These are phyloP conservation scores for Fusarium agapanthi DNA, from an alignment of 2,329 filamentous ascomycete genomes.

Conservation along the genomic window DNA sequence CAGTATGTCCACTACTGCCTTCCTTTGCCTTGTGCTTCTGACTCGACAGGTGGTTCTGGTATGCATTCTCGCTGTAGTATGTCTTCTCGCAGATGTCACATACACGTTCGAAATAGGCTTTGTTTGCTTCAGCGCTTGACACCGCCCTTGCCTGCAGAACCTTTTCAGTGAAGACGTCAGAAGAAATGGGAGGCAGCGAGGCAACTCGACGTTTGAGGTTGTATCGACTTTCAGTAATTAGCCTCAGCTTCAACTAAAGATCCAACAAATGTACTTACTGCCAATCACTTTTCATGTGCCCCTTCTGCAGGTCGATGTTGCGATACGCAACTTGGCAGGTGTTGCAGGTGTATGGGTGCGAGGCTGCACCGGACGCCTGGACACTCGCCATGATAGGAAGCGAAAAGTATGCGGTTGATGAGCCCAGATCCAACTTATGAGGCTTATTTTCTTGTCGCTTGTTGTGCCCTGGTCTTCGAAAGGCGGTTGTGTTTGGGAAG, in stretches of 20 bases:
- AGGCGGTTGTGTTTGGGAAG: conserved; percentile 22
- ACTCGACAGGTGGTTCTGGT: conserved; percentile 89
- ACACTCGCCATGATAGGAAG: conserved; percentile 55
- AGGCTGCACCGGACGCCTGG: conserved; percentile 50
- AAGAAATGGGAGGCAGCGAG: conserved; percentile 87
- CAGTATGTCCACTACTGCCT: conserved; percentile 53
- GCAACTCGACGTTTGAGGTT: conserved; percentile 96
- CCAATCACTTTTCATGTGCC: conserved; percentile 99
- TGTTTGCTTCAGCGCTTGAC: conserved; percentile 84
- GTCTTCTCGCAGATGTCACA: conserved; percentile 88
- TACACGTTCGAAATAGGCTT: conserved; percentile 85
- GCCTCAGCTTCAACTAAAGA: neutral
- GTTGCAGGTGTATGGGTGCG: conserved; percentile 97
- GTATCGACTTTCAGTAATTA: conserved; percentile 71
- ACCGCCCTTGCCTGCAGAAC: conserved; percentile 89
- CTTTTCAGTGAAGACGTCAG: conserved; percentile 94
- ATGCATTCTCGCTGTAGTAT: conserved; percentile 97
- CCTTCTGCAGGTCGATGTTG: conserved; percentile 89
- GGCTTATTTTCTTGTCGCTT: neutral
- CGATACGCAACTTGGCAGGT: conserved; percentile 97
- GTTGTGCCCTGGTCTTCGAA: neutral
- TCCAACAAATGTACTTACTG: conserved; percentile 71
- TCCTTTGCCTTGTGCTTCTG: conserved; percentile 80
- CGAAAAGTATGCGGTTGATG: neutral
- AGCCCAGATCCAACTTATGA: neutral